Conservation (phyloP, 768 basidiomycete genomes). For the Lactarius vividus region DNA sequence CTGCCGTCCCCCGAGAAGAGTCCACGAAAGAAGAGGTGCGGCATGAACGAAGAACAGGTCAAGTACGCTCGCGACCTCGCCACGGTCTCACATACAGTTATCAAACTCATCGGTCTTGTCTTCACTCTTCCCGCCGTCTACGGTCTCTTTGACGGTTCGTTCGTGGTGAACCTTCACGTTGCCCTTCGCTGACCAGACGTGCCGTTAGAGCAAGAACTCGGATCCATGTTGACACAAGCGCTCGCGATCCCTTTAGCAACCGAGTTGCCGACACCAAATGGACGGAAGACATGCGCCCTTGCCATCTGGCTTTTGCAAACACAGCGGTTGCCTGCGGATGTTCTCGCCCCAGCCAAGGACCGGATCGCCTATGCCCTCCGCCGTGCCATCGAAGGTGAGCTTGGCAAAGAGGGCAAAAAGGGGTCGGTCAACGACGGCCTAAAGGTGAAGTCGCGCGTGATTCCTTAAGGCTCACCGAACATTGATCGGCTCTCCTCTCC, state of each 20-base stretch:
- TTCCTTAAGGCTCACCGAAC: background rate
- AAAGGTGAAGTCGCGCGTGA: slow-evolving; percentile 47
- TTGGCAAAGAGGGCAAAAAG: slow-evolving; percentile 88
- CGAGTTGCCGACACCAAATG: slow-evolving; percentile 73
- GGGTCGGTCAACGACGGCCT: slow-evolving; percentile 76
- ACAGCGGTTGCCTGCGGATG: slow-evolving; percentile 61
- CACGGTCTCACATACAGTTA: slow-evolving; percentile 65
- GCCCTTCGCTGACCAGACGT: slow-evolving; percentile 20
- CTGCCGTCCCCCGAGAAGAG: slow-evolving; percentile 71
- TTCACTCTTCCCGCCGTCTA: slow-evolving; percentile 60
- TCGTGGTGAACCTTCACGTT: slow-evolving; percentile 15
- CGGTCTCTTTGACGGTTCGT: slow-evolving; percentile 59
- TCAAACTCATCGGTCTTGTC: slow-evolving; percentile 60
- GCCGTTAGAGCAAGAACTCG: slow-evolving; percentile 53
- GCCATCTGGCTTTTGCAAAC: slow-evolving; percentile 71
- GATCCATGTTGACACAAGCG: slow-evolving; percentile 56
- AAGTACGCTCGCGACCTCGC: slow-evolving; percentile 79
- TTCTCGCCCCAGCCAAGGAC: slow-evolving; percentile 60
- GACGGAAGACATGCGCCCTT: slow-evolving; percentile 81
- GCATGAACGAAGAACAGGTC: slow-evolving; percentile 74
- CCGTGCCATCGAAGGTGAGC: slow-evolving; percentile 77
- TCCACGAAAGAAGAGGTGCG: slow-evolving; percentile 59
- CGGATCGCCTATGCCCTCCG: slow-evolving; percentile 69
- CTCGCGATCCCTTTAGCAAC: slow-evolving; percentile 71
- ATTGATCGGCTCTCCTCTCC: slow-evolving; percentile 20